Conservation (phyloP, 176 grass and related monocot genomes). For the Phragmites australis region DNA sequence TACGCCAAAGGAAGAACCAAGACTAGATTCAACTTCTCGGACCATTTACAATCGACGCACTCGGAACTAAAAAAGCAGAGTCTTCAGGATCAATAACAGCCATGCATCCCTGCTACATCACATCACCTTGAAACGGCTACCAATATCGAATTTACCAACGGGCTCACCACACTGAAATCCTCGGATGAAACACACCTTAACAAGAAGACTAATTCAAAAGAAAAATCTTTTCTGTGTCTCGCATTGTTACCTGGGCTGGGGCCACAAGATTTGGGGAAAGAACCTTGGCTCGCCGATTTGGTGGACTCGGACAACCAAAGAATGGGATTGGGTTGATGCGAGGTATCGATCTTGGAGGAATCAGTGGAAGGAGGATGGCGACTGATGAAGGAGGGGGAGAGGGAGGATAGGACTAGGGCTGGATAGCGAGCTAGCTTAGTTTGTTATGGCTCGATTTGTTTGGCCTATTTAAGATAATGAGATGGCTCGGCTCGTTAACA, state of each 20-base stretch:
- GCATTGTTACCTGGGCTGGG: not conserved
- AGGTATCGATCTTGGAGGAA: not conserved
- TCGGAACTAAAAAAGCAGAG: not conserved
- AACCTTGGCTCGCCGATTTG: not conserved
- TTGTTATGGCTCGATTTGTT: too few species aligned
- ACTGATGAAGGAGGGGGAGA: not conserved
- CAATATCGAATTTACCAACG: not conserved
- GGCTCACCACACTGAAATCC: not conserved
- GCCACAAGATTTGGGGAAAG: not conserved
- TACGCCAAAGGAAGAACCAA: not conserved
- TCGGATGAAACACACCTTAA: not conserved
- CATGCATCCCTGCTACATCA: not conserved
- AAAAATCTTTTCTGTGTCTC: not conserved
- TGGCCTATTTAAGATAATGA: too few species aligned
- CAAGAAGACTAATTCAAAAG: slow-evolving; percentile 4
- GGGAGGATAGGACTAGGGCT: not conserved
- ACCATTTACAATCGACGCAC: not conserved
- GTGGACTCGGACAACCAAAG: not conserved
- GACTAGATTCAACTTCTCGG: not conserved
- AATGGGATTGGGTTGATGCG: not conserved
- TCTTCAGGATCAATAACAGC: not conserved
- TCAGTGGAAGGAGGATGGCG: not conserved
- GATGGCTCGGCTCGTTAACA: too few species aligned
- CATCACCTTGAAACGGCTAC: not conserved
- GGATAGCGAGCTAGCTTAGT: too few species aligned